Conservation (phyloP, 805 yeast species). For the Candida patagonica region DNA sequence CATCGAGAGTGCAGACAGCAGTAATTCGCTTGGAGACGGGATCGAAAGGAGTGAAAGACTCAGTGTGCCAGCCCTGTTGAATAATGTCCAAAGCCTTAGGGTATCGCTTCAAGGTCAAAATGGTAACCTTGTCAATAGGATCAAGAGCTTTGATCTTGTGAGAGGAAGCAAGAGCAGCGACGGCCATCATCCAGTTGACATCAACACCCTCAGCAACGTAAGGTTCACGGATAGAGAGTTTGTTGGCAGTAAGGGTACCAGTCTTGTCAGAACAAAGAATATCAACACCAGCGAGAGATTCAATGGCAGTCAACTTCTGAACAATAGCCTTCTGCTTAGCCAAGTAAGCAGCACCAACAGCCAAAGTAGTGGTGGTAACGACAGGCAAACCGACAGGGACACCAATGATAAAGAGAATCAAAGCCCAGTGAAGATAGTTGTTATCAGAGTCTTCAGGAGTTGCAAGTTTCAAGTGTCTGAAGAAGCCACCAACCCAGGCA, state of each 20-base stretch:
- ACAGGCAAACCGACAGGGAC: conserved; percentile 98
- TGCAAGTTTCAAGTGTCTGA: conserved; percentile 84
- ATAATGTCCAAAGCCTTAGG: conserved; percentile 62
- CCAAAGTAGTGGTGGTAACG: conserved; percentile 96
- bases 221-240: conserved; percentile 91
- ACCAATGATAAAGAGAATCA: conserved; percentile 94
- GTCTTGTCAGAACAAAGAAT: conserved; percentile 95
- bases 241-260: conserved; percentile 95
- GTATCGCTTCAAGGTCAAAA: conserved; percentile 77
- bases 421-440: conserved; percentile 75
- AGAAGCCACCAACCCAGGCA: conserved; percentile 93
- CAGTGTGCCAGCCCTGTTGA: conserved; percentile 33
- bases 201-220: conserved; percentile 97
- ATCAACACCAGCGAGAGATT: conserved; percentile 95
- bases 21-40: conserved; percentile 97
- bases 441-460: conserved; percentile 34
- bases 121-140: conserved; percentile 94
- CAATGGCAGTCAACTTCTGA: conserved; percentile 92
- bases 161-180: conserved; percentile 95
- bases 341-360: conserved; percentile 98
- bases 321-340: conserved; percentile 96
- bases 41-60: conserved; percentile 92
- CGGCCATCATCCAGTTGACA: conserved; percentile 92
- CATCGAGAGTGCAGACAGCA: conserved; percentile 89
- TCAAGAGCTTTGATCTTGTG: conserved; percentile 98